Evolutionary conservation across 352 stramenopile genomes (phyloP).

Genomic region (Blastocystis sp.): DNA sequence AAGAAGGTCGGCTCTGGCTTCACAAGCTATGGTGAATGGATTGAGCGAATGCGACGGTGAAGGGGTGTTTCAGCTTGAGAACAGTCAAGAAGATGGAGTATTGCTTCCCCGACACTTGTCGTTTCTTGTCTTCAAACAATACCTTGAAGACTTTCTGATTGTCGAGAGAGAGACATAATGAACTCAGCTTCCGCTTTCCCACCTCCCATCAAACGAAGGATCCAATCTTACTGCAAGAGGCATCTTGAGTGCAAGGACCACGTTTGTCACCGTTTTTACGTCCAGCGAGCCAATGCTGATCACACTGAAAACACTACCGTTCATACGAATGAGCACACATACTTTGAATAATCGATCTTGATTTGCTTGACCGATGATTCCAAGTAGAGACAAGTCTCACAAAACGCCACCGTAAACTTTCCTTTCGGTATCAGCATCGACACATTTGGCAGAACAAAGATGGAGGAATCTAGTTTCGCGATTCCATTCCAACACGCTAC

Average conservation of each 20-base stretch:
- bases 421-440: conserved; percentile 20
- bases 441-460: conserved; percentile 11
- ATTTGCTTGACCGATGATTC: conserved; percentile 13
- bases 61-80: conserved; percentile 12
- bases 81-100: conserved; percentile 53
- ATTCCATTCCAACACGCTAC: background rate
- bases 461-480: background rate
- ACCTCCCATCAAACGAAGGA: background rate
- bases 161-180: conserved; percentile 1
- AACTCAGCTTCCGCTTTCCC: conserved; percentile 5
- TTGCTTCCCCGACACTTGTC: conserved; percentile 1
- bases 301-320: conserved; percentile 1
- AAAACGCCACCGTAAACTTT: conserved; percentile 23
- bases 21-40: background rate
- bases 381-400: conserved; percentile 40
- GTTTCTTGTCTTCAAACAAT: conserved; percentile 43
- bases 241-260: conserved; percentile 15
- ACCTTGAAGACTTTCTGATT: background rate
- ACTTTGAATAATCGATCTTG: conserved; percentile 47
- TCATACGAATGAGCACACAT: background rate
- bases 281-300: conserved; percentile 23
- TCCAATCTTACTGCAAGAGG: background rate
- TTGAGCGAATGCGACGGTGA: background rate
- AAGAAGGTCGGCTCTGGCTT: conserved; percentile 33
- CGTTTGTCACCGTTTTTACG: conserved; percentile 22